These are phyloP conservation scores for Cytospora schulzeri DNA, from an alignment of 2,329 filamentous ascomycete species.

Conservation along the genomic window DNA sequence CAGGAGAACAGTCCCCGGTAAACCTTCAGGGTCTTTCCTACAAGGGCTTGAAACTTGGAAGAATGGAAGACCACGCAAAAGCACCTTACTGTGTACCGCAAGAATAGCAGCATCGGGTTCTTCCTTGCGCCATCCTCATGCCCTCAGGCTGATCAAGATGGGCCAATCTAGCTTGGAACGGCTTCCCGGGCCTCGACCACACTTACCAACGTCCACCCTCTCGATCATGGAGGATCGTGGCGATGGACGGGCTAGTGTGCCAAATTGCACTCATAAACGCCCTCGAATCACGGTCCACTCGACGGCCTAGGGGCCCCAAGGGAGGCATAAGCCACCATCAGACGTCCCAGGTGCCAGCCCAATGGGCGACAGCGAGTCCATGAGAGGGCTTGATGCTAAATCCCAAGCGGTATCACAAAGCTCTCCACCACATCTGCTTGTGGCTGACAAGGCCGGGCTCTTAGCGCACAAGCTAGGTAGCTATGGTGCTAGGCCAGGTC, in stretches of 20 bases:
- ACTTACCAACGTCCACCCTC: not conserved
- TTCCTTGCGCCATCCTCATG: not conserved
- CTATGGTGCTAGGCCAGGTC: not conserved
- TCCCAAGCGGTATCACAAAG: conserved; percentile 14
- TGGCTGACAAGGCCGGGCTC: conserved; percentile 2
- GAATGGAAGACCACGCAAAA: not conserved
- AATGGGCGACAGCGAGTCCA: conserved; percentile 16
- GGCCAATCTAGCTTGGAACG: not conserved
- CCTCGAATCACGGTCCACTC: not conserved
- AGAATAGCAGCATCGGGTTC: not conserved
- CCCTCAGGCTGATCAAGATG: not conserved
- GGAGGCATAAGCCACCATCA: not conserved
- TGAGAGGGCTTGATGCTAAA: conserved; percentile 11
- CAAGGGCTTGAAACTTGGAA: not conserved
- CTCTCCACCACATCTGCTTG: conserved; percentile 13
- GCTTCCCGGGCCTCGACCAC: not conserved
- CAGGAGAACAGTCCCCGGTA: not conserved
- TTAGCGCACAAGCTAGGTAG: conserved; percentile 15
- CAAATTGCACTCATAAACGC: not conserved
- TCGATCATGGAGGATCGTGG: not conserved
- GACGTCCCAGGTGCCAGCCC: conserved; percentile 5
- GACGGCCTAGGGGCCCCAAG: not conserved
- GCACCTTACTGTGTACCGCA: too few species aligned
- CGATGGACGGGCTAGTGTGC: not conserved
- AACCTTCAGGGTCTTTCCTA: not conserved